Base-by-base conservation (phyloP, 352 stramenopile genomes). In the Plasmopara muralis region DNA sequence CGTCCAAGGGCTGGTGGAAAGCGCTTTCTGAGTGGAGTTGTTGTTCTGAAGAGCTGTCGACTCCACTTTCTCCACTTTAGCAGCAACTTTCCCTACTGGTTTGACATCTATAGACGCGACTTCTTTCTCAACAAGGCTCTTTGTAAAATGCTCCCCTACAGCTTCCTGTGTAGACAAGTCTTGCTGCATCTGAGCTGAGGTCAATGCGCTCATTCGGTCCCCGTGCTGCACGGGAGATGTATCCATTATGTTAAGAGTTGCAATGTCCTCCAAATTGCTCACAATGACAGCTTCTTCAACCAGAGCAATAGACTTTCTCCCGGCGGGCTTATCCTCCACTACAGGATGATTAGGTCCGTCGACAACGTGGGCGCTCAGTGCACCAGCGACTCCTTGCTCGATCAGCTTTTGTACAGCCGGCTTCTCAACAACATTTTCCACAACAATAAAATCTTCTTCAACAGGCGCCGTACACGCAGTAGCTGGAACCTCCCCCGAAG, bases 201-300 rank as follows among this genome's bases (percentile, higher is more conserved):
- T 84, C 75, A 72, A 84, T 28, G 70, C 60, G 20, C 46, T 64
- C 12, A 55, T 49, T n/a, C 41, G 25, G 8, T 50, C 47, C 7
- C 64, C 51, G 14, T 57, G 15, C 6, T 60, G 33, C 45, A 53
- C 53, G 12, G 28, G 42, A 16, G 30, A 30, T 38, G 50, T 64
- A 6, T 33, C 60, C 61, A 49, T 56, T 0, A 41, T 38, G 10
- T 55, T 56, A 15, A 59, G 61, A 12, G 47, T 16, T 20, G 34
- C 53, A 20, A 16, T 53, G 37, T 62, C 47, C 20, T 68, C 39
- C 13, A 60, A 46, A 25, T 60, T 50, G 34, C 45, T 33, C 18
- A 34, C 30, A 25, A 43, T 38, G 13, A 43, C 55, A 38, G 52
- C 18, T 18, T 61, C 47, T 31, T 67, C 47, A 10, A 66, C 55